Conservation (phyloP, 1,284 basidiomycete genomes). For the Grifola frondosa region DNA sequence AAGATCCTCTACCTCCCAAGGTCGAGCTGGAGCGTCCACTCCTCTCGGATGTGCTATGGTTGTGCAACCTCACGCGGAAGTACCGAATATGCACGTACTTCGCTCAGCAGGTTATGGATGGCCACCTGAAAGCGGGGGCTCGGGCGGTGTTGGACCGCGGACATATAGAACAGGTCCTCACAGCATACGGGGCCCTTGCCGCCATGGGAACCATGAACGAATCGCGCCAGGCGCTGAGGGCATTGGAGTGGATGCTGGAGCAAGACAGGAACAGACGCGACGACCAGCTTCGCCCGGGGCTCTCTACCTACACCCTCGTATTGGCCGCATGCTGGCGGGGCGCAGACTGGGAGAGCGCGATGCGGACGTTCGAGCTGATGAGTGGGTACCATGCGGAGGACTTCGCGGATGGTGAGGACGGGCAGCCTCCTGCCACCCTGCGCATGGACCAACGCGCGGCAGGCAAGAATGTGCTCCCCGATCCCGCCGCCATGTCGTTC, state of each 20-base stretch:
- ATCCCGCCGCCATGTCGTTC: slow-evolving; percentile 48
- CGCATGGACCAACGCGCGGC: slow-evolving; percentile 5
- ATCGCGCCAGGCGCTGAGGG: slow-evolving; percentile 47
- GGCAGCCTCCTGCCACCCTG: slow-evolving; percentile 8
- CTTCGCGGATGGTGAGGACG: slow-evolving; percentile 44
- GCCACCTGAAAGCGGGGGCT: slow-evolving; percentile 30
- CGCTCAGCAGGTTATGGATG: slow-evolving; percentile 53
- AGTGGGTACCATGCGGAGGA: slow-evolving; percentile 56
- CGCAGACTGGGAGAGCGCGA: slow-evolving; percentile 59
- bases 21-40: slow-evolving; percentile 45
- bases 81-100: slow-evolving; percentile 52
- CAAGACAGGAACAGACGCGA: slow-evolving; percentile 37
- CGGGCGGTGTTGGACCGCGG: slow-evolving; percentile 41
- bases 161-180: slow-evolving; percentile 60
- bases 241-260: slow-evolving; percentile 65
- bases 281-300: slow-evolving; percentile 43
- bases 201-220: slow-evolving; percentile 31
- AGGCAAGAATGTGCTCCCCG: slow-evolving; percentile 44
- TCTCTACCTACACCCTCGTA: slow-evolving; percentile 52
- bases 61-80: slow-evolving; percentile 52
- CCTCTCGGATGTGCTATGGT: slow-evolving; percentile 51
- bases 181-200: slow-evolving; percentile 47
- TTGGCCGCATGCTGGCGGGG: slow-evolving; percentile 58
- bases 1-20: slow-evolving; percentile 33
- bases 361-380: slow-evolving; percentile 62